Conservation (phyloP, 2,329 filamentous ascomycete genomes). For the Fusarium annulatum region DNA sequence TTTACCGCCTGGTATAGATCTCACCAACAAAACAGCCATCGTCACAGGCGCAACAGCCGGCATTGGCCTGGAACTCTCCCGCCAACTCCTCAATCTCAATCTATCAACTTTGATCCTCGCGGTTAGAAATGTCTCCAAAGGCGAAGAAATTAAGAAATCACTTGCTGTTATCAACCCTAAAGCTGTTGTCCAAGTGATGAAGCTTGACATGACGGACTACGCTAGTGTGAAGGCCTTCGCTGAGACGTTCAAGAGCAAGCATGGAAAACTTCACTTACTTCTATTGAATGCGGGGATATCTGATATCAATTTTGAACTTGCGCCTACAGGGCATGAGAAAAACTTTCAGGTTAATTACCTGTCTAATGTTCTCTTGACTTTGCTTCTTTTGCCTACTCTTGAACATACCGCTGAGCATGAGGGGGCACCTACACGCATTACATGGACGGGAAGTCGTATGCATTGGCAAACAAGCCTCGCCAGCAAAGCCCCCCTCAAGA, state of each 20-base stretch:
- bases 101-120: conserved; percentile 54
- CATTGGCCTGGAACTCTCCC: conserved; percentile 54
- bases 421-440: conserved; percentile 10
- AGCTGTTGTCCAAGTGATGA: conserved; percentile 26
- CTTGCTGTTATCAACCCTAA: conserved; percentile 23
- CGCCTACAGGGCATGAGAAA: conserved; percentile 37
- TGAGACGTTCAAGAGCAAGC: not conserved
- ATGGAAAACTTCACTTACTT: conserved; percentile 13
- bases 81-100: conserved; percentile 51
- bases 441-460: conserved; percentile 35
- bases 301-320: not conserved
- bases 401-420: conserved; percentile 24
- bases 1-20: conserved; percentile 32
- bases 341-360: conserved; percentile 46
- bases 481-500: not conserved
- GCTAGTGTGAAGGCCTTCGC: conserved; percentile 15
- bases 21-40: conserved; percentile 48
- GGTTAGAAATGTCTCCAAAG: conserved; percentile 50
- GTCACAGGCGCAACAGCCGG: conserved; percentile 59
- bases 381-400: conserved; percentile 36
- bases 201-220: conserved; percentile 29
- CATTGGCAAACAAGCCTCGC: conserved; percentile 13
- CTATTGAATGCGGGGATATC: conserved; percentile 36
- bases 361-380: conserved; percentile 41
- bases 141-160: conserved; percentile 36